Evolutionary conservation across 306 rosid species (phyloP).

Genomic region (Malus asiatica): DNA sequence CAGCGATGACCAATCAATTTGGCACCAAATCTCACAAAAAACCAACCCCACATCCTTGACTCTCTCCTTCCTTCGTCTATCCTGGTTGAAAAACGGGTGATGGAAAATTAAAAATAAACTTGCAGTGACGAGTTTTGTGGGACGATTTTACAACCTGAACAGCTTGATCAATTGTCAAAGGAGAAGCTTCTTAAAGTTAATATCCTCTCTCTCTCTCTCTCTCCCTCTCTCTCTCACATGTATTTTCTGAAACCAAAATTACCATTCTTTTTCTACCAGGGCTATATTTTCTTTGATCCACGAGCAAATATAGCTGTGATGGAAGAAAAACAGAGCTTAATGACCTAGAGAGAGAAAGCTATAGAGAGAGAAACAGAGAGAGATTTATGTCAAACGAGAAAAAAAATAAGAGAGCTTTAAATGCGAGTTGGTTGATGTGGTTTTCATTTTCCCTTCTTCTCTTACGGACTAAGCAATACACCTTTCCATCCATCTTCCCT

Average conservation of each 20-base stretch:
- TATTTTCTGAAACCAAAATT: slow-evolving; percentile 6
- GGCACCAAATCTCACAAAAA: neutral
- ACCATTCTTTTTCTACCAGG: neutral
- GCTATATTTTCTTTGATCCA: slow-evolving; percentile 2
- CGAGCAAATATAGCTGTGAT: neutral
- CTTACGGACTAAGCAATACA: too few species aligned
- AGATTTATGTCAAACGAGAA: neutral
- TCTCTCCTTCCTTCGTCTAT: neutral
- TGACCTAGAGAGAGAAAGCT: slow-evolving; percentile 7
- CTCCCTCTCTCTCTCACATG: slow-evolving; percentile 13
- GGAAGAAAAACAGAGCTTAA: neutral
- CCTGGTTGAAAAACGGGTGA: slow-evolving; percentile 22
- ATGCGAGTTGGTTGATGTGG: slow-evolving; percentile 81
- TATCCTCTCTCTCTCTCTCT: neutral
- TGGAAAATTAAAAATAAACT: neutral
- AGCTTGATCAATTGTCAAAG: slow-evolving; percentile 9
- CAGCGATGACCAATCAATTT: neutral
- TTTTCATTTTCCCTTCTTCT: slow-evolving; percentile 28
- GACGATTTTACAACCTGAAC: slow-evolving; percentile 2
- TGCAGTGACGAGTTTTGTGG: slow-evolving; percentile 19
- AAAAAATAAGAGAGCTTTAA: slow-evolving; percentile 48
- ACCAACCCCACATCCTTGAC: neutral
- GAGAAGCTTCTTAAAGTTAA: neutral
- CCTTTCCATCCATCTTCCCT: neutral
- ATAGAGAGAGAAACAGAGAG: slow-evolving; percentile 3